These are phyloP conservation scores for Boletus rubescentipes DNA, from an alignment of 768 basidiomycete species.

Conservation along the genomic window DNA sequence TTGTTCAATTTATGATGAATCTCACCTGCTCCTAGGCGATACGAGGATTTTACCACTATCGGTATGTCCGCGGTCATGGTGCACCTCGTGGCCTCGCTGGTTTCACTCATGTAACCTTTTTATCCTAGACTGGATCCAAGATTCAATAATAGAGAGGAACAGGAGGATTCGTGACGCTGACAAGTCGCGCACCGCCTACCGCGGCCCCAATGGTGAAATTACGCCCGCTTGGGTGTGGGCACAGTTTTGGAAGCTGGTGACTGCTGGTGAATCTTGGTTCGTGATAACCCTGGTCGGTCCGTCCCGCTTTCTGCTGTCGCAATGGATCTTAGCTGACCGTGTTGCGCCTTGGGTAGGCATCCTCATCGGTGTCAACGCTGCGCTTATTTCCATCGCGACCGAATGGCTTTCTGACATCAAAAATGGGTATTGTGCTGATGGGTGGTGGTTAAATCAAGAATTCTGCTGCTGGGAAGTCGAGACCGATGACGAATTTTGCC, in stretches of 20 bases:
- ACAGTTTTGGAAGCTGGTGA: slow-evolving; percentile 55
- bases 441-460: slow-evolving; percentile 98
- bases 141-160: slow-evolving; percentile 86
- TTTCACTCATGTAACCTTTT: slow-evolving; percentile 9
- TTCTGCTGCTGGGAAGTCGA: slow-evolving; percentile 99
- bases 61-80: slow-evolving; percentile 46
- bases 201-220: slow-evolving; percentile 49
- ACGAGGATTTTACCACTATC: slow-evolving; percentile 95
- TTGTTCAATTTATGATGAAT: not conserved
- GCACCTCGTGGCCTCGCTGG: slow-evolving; percentile 13
- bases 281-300: slow-evolving; percentile 86
- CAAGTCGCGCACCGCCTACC: slow-evolving; percentile 40
- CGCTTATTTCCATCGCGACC: slow-evolving; percentile 90
- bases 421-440: slow-evolving; percentile 94
- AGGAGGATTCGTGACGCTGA: slow-evolving; percentile 63
- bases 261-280: slow-evolving; percentile 88
- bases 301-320: slow-evolving; percentile 31
- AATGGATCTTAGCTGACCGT: slow-evolving; percentile 1
- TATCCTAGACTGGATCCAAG: slow-evolving; percentile 90
- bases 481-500: slow-evolving; percentile 75
- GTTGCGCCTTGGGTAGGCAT: slow-evolving; percentile 52
- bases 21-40: slow-evolving; percentile 56
- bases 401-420: slow-evolving; percentile 98
- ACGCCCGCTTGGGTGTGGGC: slow-evolving; percentile 61
- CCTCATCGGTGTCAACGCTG: slow-evolving; percentile 91